Evolutionary conservation across 768 basidiomycete genomes (phyloP).

Genomic region (Thelephora ganbajun): DNA sequence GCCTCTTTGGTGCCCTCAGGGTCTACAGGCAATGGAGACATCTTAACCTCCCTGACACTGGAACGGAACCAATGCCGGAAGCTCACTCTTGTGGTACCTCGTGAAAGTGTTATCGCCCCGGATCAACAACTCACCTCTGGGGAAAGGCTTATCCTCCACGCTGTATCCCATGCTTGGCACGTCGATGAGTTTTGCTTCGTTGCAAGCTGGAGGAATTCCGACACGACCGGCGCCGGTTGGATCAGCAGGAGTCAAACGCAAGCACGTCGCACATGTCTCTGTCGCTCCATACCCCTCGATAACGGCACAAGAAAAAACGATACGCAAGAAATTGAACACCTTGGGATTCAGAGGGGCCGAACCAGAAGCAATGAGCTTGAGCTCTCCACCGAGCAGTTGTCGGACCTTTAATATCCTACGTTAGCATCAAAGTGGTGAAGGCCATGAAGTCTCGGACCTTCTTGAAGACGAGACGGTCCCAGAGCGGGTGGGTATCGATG

Average conservation of each 20-base stretch:
- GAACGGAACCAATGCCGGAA: not conserved
- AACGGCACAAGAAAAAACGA: conserved; percentile 63
- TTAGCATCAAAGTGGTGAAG: not conserved
- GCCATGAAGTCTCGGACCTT: conserved; percentile 42
- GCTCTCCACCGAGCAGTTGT: conserved; percentile 68
- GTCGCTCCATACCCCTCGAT: conserved; percentile 89
- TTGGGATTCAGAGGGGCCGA: conserved; percentile 81
- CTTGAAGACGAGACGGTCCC: conserved; percentile 83
- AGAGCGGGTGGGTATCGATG: conserved; percentile 58
- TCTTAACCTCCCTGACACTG: not conserved
- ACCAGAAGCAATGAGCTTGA: conserved; percentile 57
- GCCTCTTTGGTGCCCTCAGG: conserved; percentile 70
- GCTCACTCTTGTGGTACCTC: conserved; percentile 66
- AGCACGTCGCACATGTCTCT: conserved; percentile 59
- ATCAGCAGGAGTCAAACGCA: conserved; percentile 45
- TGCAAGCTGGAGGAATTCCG: conserved; percentile 63
- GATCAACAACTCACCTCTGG: conserved; percentile 78
- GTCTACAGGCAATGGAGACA: conserved; percentile 28
- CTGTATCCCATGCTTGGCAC: conserved; percentile 84
- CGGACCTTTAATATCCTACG: conserved; percentile 36
- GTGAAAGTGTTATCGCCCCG: conserved; percentile 53
- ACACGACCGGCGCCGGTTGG: conserved; percentile 59
- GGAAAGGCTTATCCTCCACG: conserved; percentile 74
- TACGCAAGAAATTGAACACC: conserved; percentile 83
- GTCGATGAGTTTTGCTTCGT: conserved; percentile 81